Conservation (phyloP, 2,329 filamentous ascomycete species). For the Sclerotinia minor region DNA sequence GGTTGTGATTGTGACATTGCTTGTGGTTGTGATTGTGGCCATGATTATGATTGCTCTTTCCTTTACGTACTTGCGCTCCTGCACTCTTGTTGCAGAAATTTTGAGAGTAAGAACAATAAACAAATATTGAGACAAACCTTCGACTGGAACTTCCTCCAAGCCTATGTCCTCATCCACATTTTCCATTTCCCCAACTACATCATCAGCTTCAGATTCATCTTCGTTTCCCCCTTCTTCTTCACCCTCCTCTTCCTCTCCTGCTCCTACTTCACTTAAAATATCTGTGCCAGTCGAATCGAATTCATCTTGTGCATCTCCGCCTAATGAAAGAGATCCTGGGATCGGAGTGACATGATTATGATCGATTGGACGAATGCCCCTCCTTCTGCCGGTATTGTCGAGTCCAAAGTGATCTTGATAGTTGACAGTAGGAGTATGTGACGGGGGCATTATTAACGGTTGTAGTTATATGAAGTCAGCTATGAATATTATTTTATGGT, state of each 20-base stretch:
- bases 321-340: not conserved
- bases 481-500: not conserved
- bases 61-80: not conserved
- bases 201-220: slow-evolving; percentile 4
- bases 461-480: not conserved
- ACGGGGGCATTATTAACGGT: not conserved
- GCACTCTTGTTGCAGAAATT: not conserved
- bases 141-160: slow-evolving; percentile 22
- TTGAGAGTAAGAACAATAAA: not conserved
- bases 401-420: slow-evolving; percentile 23
- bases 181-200: slow-evolving; percentile 2
- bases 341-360: not conserved
- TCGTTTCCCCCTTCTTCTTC: slow-evolving; percentile 26
- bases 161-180: slow-evolving; percentile 25
- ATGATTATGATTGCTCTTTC: not conserved
- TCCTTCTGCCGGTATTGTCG: slow-evolving; percentile 1
- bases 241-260: slow-evolving; percentile 27
- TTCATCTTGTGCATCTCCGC: slow-evolving; percentile 1
- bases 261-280: slow-evolving; percentile 19
- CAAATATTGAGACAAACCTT: slow-evolving; percentile 21
- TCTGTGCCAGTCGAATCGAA: slow-evolving; percentile 10
- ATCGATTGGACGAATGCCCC: slow-evolving; percentile 15
- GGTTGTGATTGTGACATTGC: not conserved
- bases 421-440: slow-evolving; percentile 10
- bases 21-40: not conserved